A percentile compares a stretch with the other conserved stretches of the same genome.
These are phyloP conservation scores for Bremia lactucae DNA, from an alignment of 352 stramenopile genomes.

Conservation along the genomic window DNA sequence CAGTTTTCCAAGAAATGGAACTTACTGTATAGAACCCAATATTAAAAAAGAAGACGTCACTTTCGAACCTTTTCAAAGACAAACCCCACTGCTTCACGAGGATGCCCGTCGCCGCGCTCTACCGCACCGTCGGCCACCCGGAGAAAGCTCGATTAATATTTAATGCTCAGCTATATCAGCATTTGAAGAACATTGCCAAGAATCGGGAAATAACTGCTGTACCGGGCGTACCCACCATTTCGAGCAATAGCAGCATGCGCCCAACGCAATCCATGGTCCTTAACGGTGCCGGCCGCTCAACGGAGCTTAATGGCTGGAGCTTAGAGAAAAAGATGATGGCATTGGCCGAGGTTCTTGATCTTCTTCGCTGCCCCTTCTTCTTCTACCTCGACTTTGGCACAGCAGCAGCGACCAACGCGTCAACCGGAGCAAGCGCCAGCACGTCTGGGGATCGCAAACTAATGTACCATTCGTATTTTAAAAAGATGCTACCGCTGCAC, in stretches of 20 bases:
- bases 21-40: too few species aligned
- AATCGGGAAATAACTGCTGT: constrained; percentile 39
- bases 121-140: constrained; percentile 34
- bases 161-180: constrained; percentile 62
- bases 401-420: constrained; percentile 12
- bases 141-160: constrained; percentile 55
- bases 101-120: constrained; percentile 34
- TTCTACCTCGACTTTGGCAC: constrained; percentile 65
- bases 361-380: constrained; percentile 62
- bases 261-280: constrained; percentile 29
- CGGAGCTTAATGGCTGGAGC: constrained; percentile 62
- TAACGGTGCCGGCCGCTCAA: constrained; percentile 24
- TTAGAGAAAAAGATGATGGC: constrained; percentile 71
- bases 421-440: constrained; percentile 15
- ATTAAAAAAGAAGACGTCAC: too few species aligned
- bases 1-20: too few species aligned
- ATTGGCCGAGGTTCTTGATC: constrained; percentile 43
- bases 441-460: constrained; percentile 34
- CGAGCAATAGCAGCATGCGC: constrained; percentile 29
- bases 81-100: constrained; percentile 5
- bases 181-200: constrained; percentile 56
- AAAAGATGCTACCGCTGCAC: constrained; percentile 59
- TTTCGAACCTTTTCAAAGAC: not conserved
- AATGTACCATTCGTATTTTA: constrained; percentile 50
- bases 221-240: constrained; percentile 24